Conservation (phyloP, 345 rosid genomes). For the Aquilaria malaccensis region DNA sequence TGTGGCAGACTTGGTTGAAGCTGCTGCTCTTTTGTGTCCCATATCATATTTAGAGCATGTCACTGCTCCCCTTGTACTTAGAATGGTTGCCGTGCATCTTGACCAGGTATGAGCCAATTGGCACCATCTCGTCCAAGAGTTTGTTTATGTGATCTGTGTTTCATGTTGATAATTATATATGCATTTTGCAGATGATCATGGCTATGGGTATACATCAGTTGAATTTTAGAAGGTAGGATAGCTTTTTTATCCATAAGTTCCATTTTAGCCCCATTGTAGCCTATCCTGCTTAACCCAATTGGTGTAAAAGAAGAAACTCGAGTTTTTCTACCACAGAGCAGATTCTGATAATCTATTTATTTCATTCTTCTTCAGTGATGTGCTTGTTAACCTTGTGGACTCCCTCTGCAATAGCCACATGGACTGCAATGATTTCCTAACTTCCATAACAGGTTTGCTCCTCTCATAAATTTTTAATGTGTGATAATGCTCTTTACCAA, state of each 20-base stretch:
- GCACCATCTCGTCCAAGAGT: constrained; percentile 3
- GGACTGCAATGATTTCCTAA: constrained; percentile 68
- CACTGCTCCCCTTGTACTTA: constrained; percentile 69
- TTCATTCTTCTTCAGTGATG: constrained; percentile 36
- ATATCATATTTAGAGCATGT: constrained; percentile 84
- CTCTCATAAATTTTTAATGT: neutral
- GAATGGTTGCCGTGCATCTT: constrained; percentile 83
- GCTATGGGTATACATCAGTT: constrained; percentile 83
- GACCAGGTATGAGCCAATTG: constrained; percentile 56
- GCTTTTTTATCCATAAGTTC: neutral
- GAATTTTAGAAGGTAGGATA: constrained; percentile 74
- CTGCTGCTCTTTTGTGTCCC: constrained; percentile 88
- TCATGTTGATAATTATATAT: constrained; percentile 14
- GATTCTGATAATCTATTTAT: constrained; percentile 1
- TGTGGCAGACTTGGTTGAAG: constrained; percentile 73
- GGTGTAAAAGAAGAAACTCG: no score
- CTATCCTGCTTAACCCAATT: no score
- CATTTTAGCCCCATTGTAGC: no score
- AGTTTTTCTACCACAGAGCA: no score
- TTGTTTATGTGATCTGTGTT: constrained; percentile 12
- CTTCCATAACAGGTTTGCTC: constrained; percentile 65
- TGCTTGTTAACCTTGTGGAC: constrained; percentile 60
- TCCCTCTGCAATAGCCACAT: constrained; percentile 55
- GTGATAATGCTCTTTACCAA: no score
- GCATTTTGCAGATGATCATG: constrained; percentile 46